phyloP scores from a whole-genome alignment of 345 rosid species.

The Sisymbrium altissimum region DNA sequence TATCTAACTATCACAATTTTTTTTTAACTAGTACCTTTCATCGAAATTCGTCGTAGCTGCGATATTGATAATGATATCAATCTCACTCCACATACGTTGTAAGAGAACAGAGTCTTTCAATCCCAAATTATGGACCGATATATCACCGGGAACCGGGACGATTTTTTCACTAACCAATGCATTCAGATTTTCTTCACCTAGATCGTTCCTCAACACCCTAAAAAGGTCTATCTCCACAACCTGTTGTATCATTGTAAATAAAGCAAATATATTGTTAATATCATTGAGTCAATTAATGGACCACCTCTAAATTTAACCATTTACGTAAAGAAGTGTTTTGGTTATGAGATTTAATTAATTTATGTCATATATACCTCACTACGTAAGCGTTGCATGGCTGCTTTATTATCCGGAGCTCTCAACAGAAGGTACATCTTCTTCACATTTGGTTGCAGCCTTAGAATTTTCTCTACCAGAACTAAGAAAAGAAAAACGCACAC shows the following conservation, averaged over 20 bases:
- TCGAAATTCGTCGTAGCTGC: constrained; percentile 83
- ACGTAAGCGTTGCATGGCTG: constrained; percentile 64
- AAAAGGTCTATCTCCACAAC: constrained; percentile 59
- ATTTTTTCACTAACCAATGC: constrained; percentile 49
- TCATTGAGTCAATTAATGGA: background rate
- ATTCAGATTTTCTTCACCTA: constrained; percentile 40
- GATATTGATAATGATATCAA: constrained; percentile 54
- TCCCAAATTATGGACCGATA: constrained; percentile 51
- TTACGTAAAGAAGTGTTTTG: background rate
- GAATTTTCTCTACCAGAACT: constrained; percentile 84
- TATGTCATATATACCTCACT: constrained; percentile 59
- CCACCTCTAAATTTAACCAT: background rate
- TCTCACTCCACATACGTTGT: constrained; percentile 45
- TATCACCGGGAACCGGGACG: constrained; percentile 54
- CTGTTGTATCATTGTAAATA: constrained; percentile 28
- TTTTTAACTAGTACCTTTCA: too few relatives aligned
- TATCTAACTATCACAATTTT: too few relatives aligned
- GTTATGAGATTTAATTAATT: background rate
- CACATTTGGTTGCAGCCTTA: constrained; percentile 86
- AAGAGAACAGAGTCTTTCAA: constrained; percentile 38
- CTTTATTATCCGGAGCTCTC: constrained; percentile 62
- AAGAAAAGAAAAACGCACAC: constrained; percentile 1
- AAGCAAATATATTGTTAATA: background rate
- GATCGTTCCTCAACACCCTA: constrained; percentile 47
- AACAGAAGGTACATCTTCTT: constrained; percentile 79